Conservation (phyloP, 2,329 filamentous ascomycete genomes). For the Neobulgaria alba region DNA sequence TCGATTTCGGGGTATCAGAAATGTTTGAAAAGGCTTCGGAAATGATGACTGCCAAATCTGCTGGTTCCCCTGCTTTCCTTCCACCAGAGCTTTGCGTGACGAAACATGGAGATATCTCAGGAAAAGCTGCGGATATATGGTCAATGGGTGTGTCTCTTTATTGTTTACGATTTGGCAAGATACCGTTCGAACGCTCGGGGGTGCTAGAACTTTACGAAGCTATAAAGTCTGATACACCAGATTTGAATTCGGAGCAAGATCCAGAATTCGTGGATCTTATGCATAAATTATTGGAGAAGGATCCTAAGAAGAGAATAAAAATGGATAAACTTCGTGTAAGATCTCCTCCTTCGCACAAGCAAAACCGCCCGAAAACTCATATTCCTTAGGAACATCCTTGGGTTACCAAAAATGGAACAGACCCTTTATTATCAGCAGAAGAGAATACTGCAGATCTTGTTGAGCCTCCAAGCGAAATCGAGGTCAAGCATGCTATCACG, state of each 20-base stretch:
- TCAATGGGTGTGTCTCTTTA: slow-evolving; percentile 96
- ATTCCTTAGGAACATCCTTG: slow-evolving; percentile 72
- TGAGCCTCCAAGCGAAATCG: slow-evolving; percentile 78
- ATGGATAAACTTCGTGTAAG: slow-evolving; percentile 73
- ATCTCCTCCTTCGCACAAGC: background rate
- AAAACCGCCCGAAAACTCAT: slow-evolving; percentile 3
- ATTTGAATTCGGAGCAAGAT: slow-evolving; percentile 55
- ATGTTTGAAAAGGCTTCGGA: slow-evolving; percentile 87
- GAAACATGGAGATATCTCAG: slow-evolving; percentile 79
- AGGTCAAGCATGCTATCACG: slow-evolving; percentile 86
- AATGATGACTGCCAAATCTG: slow-evolving; percentile 89
- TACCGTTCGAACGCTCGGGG: slow-evolving; percentile 74
- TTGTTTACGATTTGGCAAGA: slow-evolving; percentile 78
- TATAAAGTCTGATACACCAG: slow-evolving; percentile 63
- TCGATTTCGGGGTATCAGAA: slow-evolving; percentile 98
- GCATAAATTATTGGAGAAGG: slow-evolving; percentile 67
- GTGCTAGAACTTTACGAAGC: slow-evolving; percentile 85
- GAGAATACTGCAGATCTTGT: slow-evolving; percentile 81
- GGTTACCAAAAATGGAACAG: slow-evolving; percentile 75
- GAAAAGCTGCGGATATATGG: slow-evolving; percentile 91
- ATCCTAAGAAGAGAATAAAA: slow-evolving; percentile 71
- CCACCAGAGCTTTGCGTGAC: slow-evolving; percentile 85
- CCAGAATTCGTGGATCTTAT: slow-evolving; percentile 69
- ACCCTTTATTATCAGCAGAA: slow-evolving; percentile 68
- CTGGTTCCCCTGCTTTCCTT: slow-evolving; percentile 89